phyloP scores from a whole-genome alignment of 305 asterid genomes.

The Vinca major region DNA sequence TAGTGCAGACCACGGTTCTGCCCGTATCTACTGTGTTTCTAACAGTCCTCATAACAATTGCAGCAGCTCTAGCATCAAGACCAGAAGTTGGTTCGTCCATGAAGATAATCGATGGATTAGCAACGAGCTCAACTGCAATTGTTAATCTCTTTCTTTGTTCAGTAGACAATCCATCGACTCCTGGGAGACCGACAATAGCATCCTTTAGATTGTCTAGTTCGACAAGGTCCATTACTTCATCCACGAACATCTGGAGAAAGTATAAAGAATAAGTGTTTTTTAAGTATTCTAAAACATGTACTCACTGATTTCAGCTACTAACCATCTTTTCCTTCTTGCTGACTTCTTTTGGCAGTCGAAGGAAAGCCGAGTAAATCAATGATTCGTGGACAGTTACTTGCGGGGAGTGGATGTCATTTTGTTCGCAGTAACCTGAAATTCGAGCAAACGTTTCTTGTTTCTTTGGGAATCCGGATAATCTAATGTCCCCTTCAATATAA shows the following conservation, averaged over 20 bases:
- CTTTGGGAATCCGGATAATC: constrained; percentile 77
- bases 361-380: constrained; percentile 72
- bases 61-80: constrained; percentile 87
- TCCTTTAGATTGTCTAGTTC: constrained; percentile 65
- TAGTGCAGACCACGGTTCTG: constrained; percentile 83
- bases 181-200: constrained; percentile 82
- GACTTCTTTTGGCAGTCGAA: constrained; percentile 72
- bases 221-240: constrained; percentile 79
- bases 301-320: constrained; percentile 1
- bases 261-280: neutral
- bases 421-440: constrained; percentile 85
- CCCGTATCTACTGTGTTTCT: constrained; percentile 89
- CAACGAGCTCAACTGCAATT: constrained; percentile 84
- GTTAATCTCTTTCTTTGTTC: constrained; percentile 82
- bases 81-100: constrained; percentile 96
- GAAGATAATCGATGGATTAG: constrained; percentile 83
- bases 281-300: neutral
- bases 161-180: constrained; percentile 73
- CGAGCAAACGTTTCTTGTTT: constrained; percentile 85
- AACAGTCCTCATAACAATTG: constrained; percentile 86
- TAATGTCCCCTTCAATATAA: constrained; percentile 69
- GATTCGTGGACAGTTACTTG: constrained; percentile 81
- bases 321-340: constrained; percentile 69
- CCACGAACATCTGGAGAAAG: constrained; percentile 50
- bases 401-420: constrained; percentile 84